These are phyloP conservation scores for Beauveria scarabaeidicola DNA, from an alignment of 2,329 filamentous ascomycete species.

Conservation along the genomic window DNA sequence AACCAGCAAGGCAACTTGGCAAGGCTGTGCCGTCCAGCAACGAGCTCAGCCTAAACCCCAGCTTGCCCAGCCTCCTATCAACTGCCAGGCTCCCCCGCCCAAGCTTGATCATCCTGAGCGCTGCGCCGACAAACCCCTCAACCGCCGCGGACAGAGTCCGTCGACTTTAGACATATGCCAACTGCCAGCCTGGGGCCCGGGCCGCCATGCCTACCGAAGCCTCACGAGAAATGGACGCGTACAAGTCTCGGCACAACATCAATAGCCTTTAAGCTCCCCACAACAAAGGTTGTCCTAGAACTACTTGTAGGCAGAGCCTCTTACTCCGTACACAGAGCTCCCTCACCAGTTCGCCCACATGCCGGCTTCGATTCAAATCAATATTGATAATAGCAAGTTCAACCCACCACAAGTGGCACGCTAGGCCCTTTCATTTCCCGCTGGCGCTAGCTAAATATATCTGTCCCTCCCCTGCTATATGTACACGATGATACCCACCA, in stretches of 20 bases:
- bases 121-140: background rate
- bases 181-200: background rate
- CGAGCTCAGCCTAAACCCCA: background rate
- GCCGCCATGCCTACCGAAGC: background rate
- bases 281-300: background rate
- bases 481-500: background rate
- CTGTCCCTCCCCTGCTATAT: background rate
- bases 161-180: background rate
- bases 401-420: background rate
- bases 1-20: background rate
- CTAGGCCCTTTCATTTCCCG: constrained; percentile 8
- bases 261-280: background rate
- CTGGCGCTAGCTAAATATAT: constrained; percentile 10
- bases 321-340: background rate
- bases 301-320: too few species aligned
- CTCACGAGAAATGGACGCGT: background rate
- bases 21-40: background rate
- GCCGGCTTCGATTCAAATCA: background rate
- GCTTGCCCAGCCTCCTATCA: background rate
- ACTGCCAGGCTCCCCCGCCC: background rate
- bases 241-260: background rate
- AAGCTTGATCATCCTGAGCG: background rate
- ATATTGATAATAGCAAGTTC: too few species aligned
- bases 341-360: background rate
- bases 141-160: background rate